A percentile compares a stretch with the other conserved stretches of the same genome.
Conservation (phyloP, 2,329 filamentous ascomycete species). For the Grosmannia huntii region DNA sequence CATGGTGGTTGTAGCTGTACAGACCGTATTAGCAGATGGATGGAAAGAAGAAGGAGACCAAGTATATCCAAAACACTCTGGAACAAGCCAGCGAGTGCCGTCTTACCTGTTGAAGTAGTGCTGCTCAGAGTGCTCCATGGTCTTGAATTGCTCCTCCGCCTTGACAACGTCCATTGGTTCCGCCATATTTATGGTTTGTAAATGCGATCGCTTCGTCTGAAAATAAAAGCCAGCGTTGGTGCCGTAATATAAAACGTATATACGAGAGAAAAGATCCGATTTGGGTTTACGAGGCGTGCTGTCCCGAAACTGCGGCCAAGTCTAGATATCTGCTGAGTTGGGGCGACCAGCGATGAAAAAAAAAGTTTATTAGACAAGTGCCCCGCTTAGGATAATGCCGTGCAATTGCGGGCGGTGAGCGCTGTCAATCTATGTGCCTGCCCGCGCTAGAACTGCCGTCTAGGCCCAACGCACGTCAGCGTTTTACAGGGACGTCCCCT, state of each 20-base stretch:
- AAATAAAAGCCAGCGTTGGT: neutral
- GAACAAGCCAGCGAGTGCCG: slow-evolving; percentile 8
- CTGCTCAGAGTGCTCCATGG: slow-evolving; percentile 87
- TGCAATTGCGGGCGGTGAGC: slow-evolving; percentile 2
- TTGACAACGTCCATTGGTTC: slow-evolving; percentile 44
- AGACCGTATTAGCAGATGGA: slow-evolving; percentile 13
- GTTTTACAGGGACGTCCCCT: neutral
- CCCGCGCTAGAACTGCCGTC: neutral
- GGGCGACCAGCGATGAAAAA: neutral
- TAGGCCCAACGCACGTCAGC: neutral
- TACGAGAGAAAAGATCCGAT: neutral
- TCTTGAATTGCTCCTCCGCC: slow-evolving; percentile 51
- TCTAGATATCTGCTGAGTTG: neutral
- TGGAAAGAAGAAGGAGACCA: neutral
- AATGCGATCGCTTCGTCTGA: neutral
- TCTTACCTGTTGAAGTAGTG: slow-evolving; percentile 96
- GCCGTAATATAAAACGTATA: neutral
- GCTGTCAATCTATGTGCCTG: neutral
- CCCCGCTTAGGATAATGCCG: slow-evolving; percentile 3
- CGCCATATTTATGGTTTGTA: slow-evolving; percentile 20
- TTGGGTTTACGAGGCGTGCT: neutral
- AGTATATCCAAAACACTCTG: neutral
- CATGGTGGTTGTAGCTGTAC: slow-evolving; percentile 90
- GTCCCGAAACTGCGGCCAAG: neutral
- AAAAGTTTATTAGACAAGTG: slow-evolving; percentile 2